Conservation (phyloP, 768 basidiomycete species). For the Candolleomyces aberdarensis region DNA sequence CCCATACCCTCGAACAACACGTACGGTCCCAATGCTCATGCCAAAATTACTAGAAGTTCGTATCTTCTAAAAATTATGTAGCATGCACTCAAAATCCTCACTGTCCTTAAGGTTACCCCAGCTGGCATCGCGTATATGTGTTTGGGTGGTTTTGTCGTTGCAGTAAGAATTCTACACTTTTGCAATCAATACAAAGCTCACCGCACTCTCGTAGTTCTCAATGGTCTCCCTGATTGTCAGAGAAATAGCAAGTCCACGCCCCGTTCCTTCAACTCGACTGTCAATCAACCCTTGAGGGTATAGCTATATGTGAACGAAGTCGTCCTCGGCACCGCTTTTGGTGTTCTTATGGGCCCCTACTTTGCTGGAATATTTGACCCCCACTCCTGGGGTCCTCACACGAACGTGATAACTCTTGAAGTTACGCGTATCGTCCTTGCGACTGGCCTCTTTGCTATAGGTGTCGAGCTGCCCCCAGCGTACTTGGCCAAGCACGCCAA, state of each 20-base stretch:
- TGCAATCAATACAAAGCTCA: too few relatives aligned
- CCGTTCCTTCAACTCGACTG: background rate
- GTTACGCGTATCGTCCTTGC: slow-evolving; percentile 87
- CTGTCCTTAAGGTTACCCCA: slow-evolving; percentile 41
- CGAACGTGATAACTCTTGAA: slow-evolving; percentile 70
- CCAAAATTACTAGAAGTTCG: slow-evolving; percentile 32
- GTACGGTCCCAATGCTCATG: background rate
- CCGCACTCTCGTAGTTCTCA: slow-evolving; percentile 56
- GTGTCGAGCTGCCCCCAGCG: slow-evolving; percentile 84
- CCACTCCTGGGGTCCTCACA: slow-evolving; percentile 57
- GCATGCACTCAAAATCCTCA: slow-evolving; percentile 18
- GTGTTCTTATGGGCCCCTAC: slow-evolving; percentile 68
- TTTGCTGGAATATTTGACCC: slow-evolving; percentile 73
- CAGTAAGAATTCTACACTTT: slow-evolving; percentile 21
- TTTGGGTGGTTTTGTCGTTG: slow-evolving; percentile 53
- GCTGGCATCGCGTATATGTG: slow-evolving; percentile 59
- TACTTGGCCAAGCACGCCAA: slow-evolving; percentile 82
- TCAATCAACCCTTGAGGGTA: background rate
- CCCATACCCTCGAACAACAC: too few relatives aligned
- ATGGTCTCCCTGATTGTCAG: slow-evolving; percentile 80
- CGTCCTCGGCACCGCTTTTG: slow-evolving; percentile 78
- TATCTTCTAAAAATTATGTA: slow-evolving; percentile 9
- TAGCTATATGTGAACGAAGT: slow-evolving; percentile 92
- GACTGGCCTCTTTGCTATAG: slow-evolving; percentile 90
- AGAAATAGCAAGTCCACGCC: slow-evolving; percentile 55